Conservation (phyloP, 139 green algal species). For the Monoraphidium neglectum region DNA sequence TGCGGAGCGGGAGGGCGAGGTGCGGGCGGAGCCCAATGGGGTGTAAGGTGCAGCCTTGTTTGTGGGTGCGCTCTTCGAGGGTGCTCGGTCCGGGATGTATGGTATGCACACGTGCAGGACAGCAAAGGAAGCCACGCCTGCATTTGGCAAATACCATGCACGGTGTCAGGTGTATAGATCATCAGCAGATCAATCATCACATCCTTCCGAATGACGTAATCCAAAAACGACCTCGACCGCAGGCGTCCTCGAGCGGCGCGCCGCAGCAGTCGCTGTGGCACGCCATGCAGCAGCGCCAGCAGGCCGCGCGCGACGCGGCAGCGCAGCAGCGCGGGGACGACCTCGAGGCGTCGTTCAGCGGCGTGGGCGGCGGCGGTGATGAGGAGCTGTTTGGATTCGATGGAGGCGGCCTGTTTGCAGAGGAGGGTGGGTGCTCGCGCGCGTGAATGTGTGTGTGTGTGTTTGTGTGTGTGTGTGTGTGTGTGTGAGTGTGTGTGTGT, state of each 20-base stretch:
- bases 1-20: conserved; percentile 10
- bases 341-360: neutral
- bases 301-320: neutral
- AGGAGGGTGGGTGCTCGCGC: conserved; percentile 20
- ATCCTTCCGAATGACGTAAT: no score
- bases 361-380: neutral
- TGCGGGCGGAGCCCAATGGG: conserved; percentile 1
- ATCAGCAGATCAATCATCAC: no score
- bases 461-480: neutral
- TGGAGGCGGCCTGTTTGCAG: conserved; percentile 47
- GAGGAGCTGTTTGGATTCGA: conserved; percentile 28
- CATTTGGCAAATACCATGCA: no score
- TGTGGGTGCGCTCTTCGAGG: no score
- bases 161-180: no score
- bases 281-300: conserved; percentile 52
- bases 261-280: conserved; percentile 57
- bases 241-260: neutral
- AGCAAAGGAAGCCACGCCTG: no score
- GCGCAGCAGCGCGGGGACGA: conserved; percentile 36
- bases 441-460: neutral
- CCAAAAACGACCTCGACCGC: no score
- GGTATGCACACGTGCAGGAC: no score
- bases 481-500: neutral
- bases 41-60: no score
- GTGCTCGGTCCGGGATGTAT: no score